phyloP scores from a whole-genome alignment of 352 stramenopile species.

The Pythium myriotylum region DNA sequence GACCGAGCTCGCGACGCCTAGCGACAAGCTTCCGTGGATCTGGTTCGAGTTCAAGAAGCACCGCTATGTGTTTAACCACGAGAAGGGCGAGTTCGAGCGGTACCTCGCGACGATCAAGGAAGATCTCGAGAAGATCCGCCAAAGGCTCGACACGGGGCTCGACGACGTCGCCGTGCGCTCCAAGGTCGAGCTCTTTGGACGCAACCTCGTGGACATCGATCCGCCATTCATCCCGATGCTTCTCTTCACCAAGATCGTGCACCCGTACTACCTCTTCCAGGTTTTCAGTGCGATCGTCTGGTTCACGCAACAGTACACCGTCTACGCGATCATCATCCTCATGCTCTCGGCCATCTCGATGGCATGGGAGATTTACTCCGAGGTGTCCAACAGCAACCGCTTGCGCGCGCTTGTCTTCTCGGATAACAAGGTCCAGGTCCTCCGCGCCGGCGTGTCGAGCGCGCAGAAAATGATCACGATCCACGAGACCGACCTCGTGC shows the following conservation, averaged over 20 bases:
- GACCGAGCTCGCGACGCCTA: not conserved
- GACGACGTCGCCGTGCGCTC: conserved; percentile 13
- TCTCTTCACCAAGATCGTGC: conserved; percentile 56
- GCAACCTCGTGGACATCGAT: conserved; percentile 49
- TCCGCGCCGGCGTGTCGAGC: conserved; percentile 18
- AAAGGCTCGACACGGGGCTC: conserved; percentile 35
- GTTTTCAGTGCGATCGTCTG: conserved; percentile 54
- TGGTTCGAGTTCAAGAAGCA: conserved; percentile 80
- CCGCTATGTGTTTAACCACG: conserved; percentile 59
- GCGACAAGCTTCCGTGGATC: conserved; percentile 25
- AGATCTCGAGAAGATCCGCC: conserved; percentile 25
- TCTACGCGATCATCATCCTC: conserved; percentile 51
- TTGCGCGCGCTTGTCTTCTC: conserved; percentile 46
- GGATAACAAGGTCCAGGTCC: conserved; percentile 36
- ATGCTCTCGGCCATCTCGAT: conserved; percentile 42
- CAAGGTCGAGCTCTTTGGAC: conserved; percentile 41
- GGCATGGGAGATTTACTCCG: conserved; percentile 51
- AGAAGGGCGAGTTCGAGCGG: conserved; percentile 51
- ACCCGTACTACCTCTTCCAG: conserved; percentile 70
- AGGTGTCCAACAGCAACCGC: conserved; percentile 46
- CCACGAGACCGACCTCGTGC: conserved; percentile 45
- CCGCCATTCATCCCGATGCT: conserved; percentile 36
- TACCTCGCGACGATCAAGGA: conserved; percentile 46
- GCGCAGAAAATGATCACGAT: conserved; percentile 20
- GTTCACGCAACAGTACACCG: conserved; percentile 45